Evolutionary conservation across 345 rosid species (phyloP).

Genomic region (Syzygium aqueum): DNA sequence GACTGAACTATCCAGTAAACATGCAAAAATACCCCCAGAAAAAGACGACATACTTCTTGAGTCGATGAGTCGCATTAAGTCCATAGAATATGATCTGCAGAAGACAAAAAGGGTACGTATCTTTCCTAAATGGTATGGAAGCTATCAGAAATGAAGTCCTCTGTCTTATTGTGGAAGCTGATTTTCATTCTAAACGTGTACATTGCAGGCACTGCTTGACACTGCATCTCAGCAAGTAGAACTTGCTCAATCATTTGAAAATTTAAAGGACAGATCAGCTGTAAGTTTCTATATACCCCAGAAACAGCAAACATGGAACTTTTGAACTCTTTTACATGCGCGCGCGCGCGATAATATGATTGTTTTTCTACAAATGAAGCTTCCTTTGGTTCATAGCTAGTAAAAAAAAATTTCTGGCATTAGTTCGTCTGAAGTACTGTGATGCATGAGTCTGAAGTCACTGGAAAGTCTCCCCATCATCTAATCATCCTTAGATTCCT

Average conservation of each 20-base stretch:
- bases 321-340: neutral
- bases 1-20: constrained; percentile 52
- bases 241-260: constrained; percentile 79
- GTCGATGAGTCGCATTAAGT: constrained; percentile 69
- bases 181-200: neutral
- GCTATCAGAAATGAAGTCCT: neutral
- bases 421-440: neutral
- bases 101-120: constrained; percentile 69
- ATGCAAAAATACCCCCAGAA: constrained; percentile 69
- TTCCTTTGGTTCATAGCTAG: neutral
- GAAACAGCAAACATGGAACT: neutral
- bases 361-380: neutral
- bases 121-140: neutral
- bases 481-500: neutral
- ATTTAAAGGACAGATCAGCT: constrained; percentile 37
- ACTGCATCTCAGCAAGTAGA: constrained; percentile 90
- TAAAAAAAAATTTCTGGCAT: neutral
- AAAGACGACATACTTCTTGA: constrained; percentile 83
- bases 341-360: neutral
- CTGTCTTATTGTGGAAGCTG: neutral
- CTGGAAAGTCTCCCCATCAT: neutral
- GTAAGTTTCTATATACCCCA: constrained; percentile 26
- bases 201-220: constrained; percentile 63
- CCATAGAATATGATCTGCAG: constrained; percentile 78
- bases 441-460: neutral